A percentile compares a stretch with the other conserved stretches of the same genome.
Evolutionary conservation across 1,284 basidiomycete species (phyloP).

Genomic region (Cutaneotrichosporon cavernicola): DNA sequence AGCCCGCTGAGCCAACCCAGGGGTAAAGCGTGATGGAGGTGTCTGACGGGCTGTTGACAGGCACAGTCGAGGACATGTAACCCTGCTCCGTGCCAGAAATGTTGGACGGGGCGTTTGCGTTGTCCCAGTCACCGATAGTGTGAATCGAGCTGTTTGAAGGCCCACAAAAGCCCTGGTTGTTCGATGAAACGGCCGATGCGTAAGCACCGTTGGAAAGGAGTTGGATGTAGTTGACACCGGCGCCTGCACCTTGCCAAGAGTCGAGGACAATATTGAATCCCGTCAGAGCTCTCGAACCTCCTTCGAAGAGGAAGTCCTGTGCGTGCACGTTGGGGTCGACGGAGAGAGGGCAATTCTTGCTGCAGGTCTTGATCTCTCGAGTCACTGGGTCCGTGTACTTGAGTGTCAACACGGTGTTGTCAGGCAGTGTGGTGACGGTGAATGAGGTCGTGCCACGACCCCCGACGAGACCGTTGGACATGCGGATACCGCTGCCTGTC

Average conservation of each 20-base stretch:
- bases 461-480: constrained; percentile 84
- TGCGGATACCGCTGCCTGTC: constrained; percentile 67
- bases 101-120: constrained; percentile 63
- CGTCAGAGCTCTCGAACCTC: constrained; percentile 61
- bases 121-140: constrained; percentile 69
- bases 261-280: constrained; percentile 74
- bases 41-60: constrained; percentile 57
- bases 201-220: constrained; percentile 75
- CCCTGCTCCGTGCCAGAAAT: constrained; percentile 76
- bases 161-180: constrained; percentile 56
- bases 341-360: constrained; percentile 69
- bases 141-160: constrained; percentile 35
- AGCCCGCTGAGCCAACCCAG: constrained; percentile 80
- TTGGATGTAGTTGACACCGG: constrained; percentile 85
- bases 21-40: constrained; percentile 86
- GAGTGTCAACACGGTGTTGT: constrained; percentile 75
- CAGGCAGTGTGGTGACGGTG: constrained; percentile 80
- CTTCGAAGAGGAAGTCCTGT: constrained; percentile 68
- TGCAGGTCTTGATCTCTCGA: constrained; percentile 70
- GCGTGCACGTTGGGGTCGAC: constrained; percentile 65
- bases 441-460: constrained; percentile 81
- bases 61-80: constrained; percentile 68
- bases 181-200: constrained; percentile 23
- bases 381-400: constrained; percentile 74
- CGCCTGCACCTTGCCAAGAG: constrained; percentile 69